Evolutionary conservation across 2,329 filamentous ascomycete genomes (phyloP), one percentile per base, ranked within the genome.

Genomic region (Talaromyces sp.): DNA sequence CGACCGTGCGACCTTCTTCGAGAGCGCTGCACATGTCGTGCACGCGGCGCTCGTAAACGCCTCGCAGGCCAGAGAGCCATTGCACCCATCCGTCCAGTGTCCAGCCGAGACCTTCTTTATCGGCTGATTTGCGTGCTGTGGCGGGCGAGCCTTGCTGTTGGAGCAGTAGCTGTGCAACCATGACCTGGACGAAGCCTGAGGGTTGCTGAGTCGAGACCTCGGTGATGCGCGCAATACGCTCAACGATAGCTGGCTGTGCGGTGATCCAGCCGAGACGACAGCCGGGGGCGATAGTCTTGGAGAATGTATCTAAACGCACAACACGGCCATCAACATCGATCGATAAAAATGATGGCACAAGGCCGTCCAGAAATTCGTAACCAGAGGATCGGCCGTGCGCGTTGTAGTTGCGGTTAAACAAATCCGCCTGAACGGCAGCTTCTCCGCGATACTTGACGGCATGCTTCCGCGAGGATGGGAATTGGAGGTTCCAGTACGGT

Each of bases 401-500:
- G 60, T 77, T 79, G 62, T 77, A 81, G 64, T 79, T 78, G 60
- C 76, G 73, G 66, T 75, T 72, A 71, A 79, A 73, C 66, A 71
- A 22, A n/a, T 66, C 50, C 27, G 49, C 66, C 65, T 71, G 62
- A 70, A 71, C 54, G 72, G 77, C 41, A 41, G 67, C 62, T 10
- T 69, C 63, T 19, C 73, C 72, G 13, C 74, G 72, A 50, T 73
- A 69, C 43, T 71, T 69, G 6, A 73, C 69, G 24, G 78, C 72
- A 61, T 81, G 74, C 9, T 80, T 69, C 39, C 81, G 85, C 0
- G 90, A 89, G 0, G 90, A 90, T 0, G 92, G 92, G 77, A 87
- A 97, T 75, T 97, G 94, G 9, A 98, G 83, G 76, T 95, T 94
- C 91, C 92, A 97, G 81, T 97, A 97, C 6, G 94, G 94, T 68